Evolutionary conservation across 768 basidiomycete genomes (phyloP), one percentile per base, ranked within the genome.

Genomic region (Jaapia argillacea): DNA sequence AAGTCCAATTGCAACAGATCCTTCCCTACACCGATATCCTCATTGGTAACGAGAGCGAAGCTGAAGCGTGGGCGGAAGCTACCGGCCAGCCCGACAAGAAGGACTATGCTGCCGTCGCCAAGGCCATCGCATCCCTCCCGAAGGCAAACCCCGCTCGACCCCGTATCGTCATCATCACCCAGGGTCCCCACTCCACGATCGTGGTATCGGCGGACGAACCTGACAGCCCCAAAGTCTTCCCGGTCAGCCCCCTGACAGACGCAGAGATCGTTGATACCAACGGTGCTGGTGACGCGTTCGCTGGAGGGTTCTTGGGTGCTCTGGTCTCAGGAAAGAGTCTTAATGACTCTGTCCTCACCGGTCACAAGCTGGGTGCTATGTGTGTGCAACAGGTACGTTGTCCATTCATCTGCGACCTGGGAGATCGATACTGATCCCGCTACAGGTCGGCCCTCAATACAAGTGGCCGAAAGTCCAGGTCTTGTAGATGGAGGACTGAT

Each of bases 1-100:
- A 73, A 46, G 64, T 69, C 3, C 85, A 93, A 58, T 69, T 99
- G 14, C 72, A 89, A 50, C 69, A 85, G 58, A 65, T 98, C 54
- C 63, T 99, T 36, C 82, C 83, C 21, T 82, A 85, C 69, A 76
- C 75, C 48, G 96, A 99, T 63, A 70, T 94, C 62, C 52, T 98
- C 61, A 89, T 99, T 62, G 88, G 88, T n/a, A 98, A 97, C 66
- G 94, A 99, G 69, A 68, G 81, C 28, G 96, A 99, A 63, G 96
- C 94, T 6, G 86, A 79, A 46, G 74, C 85, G 13, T 98, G 83
- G 72, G 92, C 87, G 22, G 66, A 62, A 40, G 78, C 85, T 26
- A 78, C 77, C 47, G 85, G 85, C 14, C 70, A 79, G 48, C 64
- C 81, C 7, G 70, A 80, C 51, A 68, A 74, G 45, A 81, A 74